Percentiles rank a stretch among this genome's conserved stretches.
phyloP scores from a whole-genome alignment of 768 basidiomycete genomes.

The Nidularia pulvinata region DNA sequence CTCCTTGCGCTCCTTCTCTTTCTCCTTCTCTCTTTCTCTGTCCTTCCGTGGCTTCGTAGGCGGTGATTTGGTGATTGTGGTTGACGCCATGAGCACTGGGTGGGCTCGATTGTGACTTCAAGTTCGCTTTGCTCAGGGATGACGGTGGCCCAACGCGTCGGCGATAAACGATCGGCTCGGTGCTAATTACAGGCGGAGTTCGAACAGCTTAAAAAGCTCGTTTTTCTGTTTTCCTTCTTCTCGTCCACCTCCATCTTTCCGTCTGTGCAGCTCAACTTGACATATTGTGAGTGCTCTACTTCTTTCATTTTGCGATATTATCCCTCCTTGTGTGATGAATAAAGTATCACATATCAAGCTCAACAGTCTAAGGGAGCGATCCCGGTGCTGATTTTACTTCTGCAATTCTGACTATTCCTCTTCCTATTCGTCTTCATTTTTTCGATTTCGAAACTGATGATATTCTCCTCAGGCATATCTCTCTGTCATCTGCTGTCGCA shows the following conservation, averaged over 20 bases:
- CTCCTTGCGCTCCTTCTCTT: conserved; percentile 30
- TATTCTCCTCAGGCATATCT: not conserved
- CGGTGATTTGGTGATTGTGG: conserved; percentile 15
- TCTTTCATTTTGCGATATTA: not conserved
- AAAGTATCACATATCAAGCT: conserved; percentile 62
- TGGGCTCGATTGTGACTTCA: not conserved
- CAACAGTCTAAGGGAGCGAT: conserved; percentile 56
- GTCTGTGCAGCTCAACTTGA: conserved; percentile 1
- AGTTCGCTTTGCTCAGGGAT: not conserved
- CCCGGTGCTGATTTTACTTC: conserved; percentile 53
- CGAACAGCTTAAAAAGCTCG: not conserved
- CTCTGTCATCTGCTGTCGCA: too few relatives aligned
- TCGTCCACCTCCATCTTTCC: not conserved
- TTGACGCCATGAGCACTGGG: conserved; percentile 17
- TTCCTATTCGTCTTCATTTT: not conserved
- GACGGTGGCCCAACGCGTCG: not conserved
- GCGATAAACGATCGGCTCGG: not conserved
- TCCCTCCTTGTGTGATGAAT: conserved; percentile 39
- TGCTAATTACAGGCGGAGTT: not conserved
- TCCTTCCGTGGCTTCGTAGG: conserved; percentile 33
- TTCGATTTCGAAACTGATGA: not conserved
- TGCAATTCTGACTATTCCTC: conserved; percentile 55
- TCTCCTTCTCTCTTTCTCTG: conserved; percentile 31
- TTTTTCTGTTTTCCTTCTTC: not conserved
- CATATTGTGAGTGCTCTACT: too few relatives aligned